Conservation (phyloP, 2,329 filamentous ascomycete genomes). For the Pseudohalonectria lignicola region DNA sequence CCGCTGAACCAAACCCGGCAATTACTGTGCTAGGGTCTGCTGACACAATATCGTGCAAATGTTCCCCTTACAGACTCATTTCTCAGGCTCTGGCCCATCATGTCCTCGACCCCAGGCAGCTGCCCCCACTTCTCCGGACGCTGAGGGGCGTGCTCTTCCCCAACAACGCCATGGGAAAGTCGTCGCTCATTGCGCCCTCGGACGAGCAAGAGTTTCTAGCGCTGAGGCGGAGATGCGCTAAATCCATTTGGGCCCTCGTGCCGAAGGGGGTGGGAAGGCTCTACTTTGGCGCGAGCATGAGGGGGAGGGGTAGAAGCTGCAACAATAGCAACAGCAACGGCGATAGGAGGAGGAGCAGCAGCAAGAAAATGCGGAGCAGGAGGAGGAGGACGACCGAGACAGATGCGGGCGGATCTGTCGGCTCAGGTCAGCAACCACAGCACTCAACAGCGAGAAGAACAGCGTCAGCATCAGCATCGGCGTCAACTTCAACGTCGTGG, state of each 20-base stretch:
- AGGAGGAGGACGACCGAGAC: slow-evolving; percentile 7
- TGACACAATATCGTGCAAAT: too few species aligned
- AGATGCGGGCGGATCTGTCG: too few species aligned
- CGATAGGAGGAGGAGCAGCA: neutral
- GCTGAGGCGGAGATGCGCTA: slow-evolving; percentile 58
- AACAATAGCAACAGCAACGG: neutral
- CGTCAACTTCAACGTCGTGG: neutral
- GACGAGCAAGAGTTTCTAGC: slow-evolving; percentile 46
- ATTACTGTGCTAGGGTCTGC: too few species aligned
- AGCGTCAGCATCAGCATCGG: neutral
- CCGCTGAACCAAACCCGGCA: too few species aligned
- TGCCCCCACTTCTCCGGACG: slow-evolving; percentile 57
- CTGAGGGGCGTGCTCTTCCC: slow-evolving; percentile 76
- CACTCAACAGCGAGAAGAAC: slow-evolving; percentile 1
- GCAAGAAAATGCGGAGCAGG: slow-evolving; percentile 10
- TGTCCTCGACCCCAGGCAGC: slow-evolving; percentile 50
- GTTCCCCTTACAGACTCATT: slow-evolving; percentile 21
- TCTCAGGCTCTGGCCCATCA: slow-evolving; percentile 44
- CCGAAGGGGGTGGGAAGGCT: slow-evolving; percentile 34
- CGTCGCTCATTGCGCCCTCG: slow-evolving; percentile 48
- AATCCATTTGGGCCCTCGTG: slow-evolving; percentile 38
- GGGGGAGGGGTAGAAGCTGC: neutral
- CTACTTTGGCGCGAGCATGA: slow-evolving; percentile 30
- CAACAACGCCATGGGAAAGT: slow-evolving; percentile 62
- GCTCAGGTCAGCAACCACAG: neutral